Conservation (phyloP, 1,139 yeast genomes). For the Pneumocystis jirovecii region DNA sequence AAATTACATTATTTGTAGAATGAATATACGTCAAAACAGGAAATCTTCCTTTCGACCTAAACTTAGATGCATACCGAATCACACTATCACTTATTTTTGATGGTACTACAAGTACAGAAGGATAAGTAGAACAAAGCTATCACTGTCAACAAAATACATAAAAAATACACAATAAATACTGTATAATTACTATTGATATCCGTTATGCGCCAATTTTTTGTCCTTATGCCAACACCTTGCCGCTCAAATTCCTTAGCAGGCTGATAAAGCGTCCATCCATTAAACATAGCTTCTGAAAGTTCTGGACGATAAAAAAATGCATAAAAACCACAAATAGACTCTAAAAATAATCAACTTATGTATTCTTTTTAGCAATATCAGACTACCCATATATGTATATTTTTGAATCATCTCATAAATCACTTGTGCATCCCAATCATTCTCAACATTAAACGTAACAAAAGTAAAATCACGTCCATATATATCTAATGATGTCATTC, state of each 20-base stretch:
- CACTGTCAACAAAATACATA: neutral
- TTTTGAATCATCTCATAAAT: slow-evolving; percentile 59
- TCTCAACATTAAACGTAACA: slow-evolving; percentile 57
- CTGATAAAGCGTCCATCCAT: slow-evolving; percentile 64
- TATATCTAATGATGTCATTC: slow-evolving; percentile 46
- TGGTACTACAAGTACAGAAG: slow-evolving; percentile 55
- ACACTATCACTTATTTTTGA: slow-evolving; percentile 63
- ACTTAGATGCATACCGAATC: slow-evolving; percentile 67
- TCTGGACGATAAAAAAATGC: slow-evolving; percentile 59
- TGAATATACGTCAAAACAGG: slow-evolving; percentile 75
- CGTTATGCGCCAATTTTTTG: slow-evolving; percentile 53
- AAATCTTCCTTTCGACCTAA: slow-evolving; percentile 68
- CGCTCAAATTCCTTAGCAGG: slow-evolving; percentile 51
- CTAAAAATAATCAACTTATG: slow-evolving; percentile 22
- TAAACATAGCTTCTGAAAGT: slow-evolving; percentile 34
- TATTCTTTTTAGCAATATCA: slow-evolving; percentile 24
- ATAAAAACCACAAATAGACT: slow-evolving; percentile 31
- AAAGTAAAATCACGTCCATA: slow-evolving; percentile 81
- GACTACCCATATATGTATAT: slow-evolving; percentile 37
- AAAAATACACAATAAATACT: neutral
- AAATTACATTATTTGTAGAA: slow-evolving; percentile 30
- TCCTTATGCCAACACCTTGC: slow-evolving; percentile 25
- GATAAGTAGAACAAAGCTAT: slow-evolving; percentile 59
- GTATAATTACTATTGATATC: slow-evolving; percentile 47
- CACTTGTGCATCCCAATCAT: slow-evolving; percentile 46